Percentiles rank a stretch among this genome's conserved stretches.
Conservation (phyloP, 306 rosid species). For the Geum urbanum region DNA sequence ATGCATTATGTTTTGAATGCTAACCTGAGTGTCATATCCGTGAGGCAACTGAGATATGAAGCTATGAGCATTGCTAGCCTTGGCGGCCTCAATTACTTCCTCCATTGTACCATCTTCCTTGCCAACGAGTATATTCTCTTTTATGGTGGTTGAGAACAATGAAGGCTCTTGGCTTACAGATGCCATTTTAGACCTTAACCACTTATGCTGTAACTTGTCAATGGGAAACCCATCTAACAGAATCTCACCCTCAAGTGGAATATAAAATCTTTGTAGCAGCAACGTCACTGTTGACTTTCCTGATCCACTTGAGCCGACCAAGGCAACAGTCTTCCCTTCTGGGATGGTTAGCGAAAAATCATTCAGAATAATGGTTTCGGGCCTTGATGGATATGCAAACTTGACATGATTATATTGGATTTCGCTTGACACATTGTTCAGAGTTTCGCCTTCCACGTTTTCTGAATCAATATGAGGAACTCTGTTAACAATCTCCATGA, state of each 20-base stretch:
- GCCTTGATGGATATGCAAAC: slow-evolving; percentile 26
- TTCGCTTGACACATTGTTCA: slow-evolving; percentile 11
- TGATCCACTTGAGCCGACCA: slow-evolving; percentile 22
- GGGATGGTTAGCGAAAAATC: slow-evolving; percentile 12
- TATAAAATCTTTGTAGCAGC: slow-evolving; percentile 24
- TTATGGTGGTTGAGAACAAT: slow-evolving; percentile 21
- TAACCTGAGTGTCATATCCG: slow-evolving; percentile 31
- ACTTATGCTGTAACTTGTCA: slow-evolving; percentile 22
- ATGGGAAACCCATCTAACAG: slow-evolving; percentile 20
- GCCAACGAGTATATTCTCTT: slow-evolving; percentile 28
- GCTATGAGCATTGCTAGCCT: slow-evolving; percentile 23
- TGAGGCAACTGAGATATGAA: slow-evolving; percentile 24
- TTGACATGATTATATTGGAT: slow-evolving; percentile 12
- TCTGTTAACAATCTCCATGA: slow-evolving; percentile 7
- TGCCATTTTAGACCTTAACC: slow-evolving; percentile 30
- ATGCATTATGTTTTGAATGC: too few species aligned
- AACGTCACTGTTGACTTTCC: slow-evolving; percentile 14
- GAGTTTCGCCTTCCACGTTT: neutral
- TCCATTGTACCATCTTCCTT: slow-evolving; percentile 19
- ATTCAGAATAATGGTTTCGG: slow-evolving; percentile 8
- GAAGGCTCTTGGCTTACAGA: slow-evolving; percentile 33
- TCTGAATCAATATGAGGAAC: slow-evolving; percentile 20
- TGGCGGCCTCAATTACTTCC: slow-evolving; percentile 25
- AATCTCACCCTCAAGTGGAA: slow-evolving; percentile 25
- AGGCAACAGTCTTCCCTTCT: slow-evolving; percentile 18